Evolutionary conservation across 306 rosid species (phyloP), one percentile per base, ranked within the genome.

Genomic region (Trifolium pratense): DNA sequence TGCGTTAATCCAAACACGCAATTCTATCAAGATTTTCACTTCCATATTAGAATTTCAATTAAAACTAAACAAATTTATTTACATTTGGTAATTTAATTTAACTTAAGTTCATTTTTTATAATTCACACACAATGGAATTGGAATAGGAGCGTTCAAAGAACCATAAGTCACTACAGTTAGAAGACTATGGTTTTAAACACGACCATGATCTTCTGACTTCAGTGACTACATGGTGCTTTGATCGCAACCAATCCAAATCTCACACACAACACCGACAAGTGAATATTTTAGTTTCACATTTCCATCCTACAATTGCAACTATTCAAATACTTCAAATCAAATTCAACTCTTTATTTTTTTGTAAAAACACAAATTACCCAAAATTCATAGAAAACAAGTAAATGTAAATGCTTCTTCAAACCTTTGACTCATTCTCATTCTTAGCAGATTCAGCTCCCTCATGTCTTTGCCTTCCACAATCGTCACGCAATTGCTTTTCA

Each of bases 351-450:
- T 9, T 26, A 23, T 26, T 36, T 62, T 62, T 20, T 40, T 14
- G 20, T 45, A 20, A 9, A 14, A 45, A 2, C 63, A 56, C 10
- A 36, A 51, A 42, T 9, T 21, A 43, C 52, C n/a, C 62, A 63
- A 40, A 69, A 63, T 25, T 26, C 25, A 70, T 37, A 49, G n/a
- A 23, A 26, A 63, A 32, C 29, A 78, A 37, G 40, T n/a, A 71
- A 37, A 36, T 1, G 55, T 14, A 68, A 68, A 45, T 1, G 26
- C 70, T 37, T 66, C 25, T 55, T 37, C 31, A 53, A 39, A 94
- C 99, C 96, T 82, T 89, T 21, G 89, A 68, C 66, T 86, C 90
- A 13, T 43, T 71, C 60, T 78, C 83, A 53, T 56, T 57, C 71
- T 26, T 68, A 34, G 71, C 63, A 68, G 83, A 70, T 52, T 84